A percentile compares a stretch with the other conserved stretches of the same genome.
phyloP scores from a whole-genome alignment of 192 early-diverging fungal species.

The Spinellus fusiger region DNA sequence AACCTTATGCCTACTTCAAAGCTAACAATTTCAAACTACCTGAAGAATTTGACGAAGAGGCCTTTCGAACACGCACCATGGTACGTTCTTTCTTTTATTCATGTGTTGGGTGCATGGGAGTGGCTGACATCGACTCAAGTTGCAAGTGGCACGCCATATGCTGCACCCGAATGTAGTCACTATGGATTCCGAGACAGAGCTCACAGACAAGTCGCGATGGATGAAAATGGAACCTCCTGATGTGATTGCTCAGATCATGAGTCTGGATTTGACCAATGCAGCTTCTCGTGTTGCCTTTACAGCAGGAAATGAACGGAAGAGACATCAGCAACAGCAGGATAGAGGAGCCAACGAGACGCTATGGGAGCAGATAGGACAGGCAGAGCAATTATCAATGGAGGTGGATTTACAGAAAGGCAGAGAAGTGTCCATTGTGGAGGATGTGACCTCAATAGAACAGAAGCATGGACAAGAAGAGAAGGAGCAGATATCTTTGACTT shows the following conservation, averaged over 20 bases:
- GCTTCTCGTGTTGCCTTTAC: slow-evolving; percentile 32
- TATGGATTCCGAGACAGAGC: slow-evolving; percentile 34
- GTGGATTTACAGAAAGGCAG: not conserved
- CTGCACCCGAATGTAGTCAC: slow-evolving; percentile 46
- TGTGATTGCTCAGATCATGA: slow-evolving; percentile 52
- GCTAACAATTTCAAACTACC: slow-evolving; percentile 16
- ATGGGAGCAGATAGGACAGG: slow-evolving; percentile 14
- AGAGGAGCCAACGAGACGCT: slow-evolving; percentile 31
- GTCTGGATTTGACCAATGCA: slow-evolving; percentile 49
- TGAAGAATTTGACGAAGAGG: slow-evolving; percentile 38
- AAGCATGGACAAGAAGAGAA: not conserved
- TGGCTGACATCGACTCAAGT: no score
- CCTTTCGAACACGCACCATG: slow-evolving; percentile 32
- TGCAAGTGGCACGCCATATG: slow-evolving; percentile 44
- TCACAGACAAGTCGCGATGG: slow-evolving; percentile 42
- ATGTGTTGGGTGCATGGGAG: no score
- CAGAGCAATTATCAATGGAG: slow-evolving; percentile 15
- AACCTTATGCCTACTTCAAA: slow-evolving; percentile 14
- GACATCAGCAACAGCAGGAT: slow-evolving; percentile 19
- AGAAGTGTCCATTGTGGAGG: slow-evolving; percentile 11
- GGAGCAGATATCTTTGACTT: not conserved
- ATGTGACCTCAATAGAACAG: slow-evolving; percentile 1
- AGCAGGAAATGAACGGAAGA: not conserved
- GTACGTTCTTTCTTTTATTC: no score
- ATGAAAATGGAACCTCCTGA: slow-evolving; percentile 55